These are phyloP conservation scores for Glebionis coronaria DNA, from an alignment of 129 eudicot species.

Conservation along the genomic window DNA sequence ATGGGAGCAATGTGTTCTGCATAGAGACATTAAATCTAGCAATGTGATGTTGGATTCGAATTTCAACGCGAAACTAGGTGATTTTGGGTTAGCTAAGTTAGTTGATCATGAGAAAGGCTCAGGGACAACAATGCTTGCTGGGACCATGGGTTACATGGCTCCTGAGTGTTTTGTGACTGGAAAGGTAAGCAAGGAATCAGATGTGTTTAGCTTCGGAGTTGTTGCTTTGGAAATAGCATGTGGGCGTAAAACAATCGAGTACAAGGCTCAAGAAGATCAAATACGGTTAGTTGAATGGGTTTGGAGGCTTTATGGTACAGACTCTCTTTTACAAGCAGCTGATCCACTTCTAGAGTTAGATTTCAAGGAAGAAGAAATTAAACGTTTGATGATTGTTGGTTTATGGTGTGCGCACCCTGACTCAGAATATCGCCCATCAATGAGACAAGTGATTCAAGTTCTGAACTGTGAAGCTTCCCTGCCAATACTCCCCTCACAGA, in stretches of 20 bases:
- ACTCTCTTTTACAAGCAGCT: constrained; percentile 20
- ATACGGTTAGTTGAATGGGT: constrained; percentile 29
- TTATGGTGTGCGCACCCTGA: constrained; percentile 57
- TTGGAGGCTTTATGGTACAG: constrained; percentile 25
- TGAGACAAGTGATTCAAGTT: constrained; percentile 2
- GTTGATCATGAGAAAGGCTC: constrained; percentile 33
- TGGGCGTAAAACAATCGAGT: constrained; percentile 21
- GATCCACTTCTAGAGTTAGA: constrained; percentile 30
- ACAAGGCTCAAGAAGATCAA: constrained; percentile 9
- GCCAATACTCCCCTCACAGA: too few relatives aligned
- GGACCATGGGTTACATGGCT: constrained; percentile 38
- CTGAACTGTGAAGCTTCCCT: too few relatives aligned
- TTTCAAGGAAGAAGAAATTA: constrained; percentile 23
- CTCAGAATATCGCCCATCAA: constrained; percentile 29
- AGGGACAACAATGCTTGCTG: constrained; percentile 28
- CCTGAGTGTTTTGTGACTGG: constrained; percentile 21
- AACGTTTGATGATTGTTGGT: constrained; percentile 40
- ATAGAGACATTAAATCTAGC: constrained; percentile 36
- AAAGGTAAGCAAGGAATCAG: constrained; percentile 27
- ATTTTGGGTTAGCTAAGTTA: constrained; percentile 30
- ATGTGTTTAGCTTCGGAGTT: constrained; percentile 30
- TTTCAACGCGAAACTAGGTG: constrained; percentile 27
- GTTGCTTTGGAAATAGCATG: constrained; percentile 31
- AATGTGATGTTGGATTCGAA: constrained; percentile 30
- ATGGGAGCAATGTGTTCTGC: constrained; percentile 41